Evolutionary conservation across 768 basidiomycete genomes (phyloP).

Genomic region (Mrakia hoshinonis): DNA sequence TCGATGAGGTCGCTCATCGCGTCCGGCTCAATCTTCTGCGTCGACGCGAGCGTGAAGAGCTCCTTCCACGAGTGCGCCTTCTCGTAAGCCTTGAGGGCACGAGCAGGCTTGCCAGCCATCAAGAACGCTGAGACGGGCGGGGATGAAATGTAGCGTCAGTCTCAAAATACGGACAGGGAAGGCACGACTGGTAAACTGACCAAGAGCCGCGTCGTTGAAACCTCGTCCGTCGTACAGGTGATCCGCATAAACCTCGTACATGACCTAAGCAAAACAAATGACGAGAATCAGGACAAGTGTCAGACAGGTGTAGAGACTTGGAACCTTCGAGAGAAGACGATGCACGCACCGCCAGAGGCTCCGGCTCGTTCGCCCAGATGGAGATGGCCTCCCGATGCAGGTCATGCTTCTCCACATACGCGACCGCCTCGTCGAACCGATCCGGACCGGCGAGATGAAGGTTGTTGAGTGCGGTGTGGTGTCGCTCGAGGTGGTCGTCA

Average conservation of each 20-base stretch:
- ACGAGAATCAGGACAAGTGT: background rate
- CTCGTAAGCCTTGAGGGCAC: slow-evolving; percentile 82
- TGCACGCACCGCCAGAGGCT: slow-evolving; percentile 51
- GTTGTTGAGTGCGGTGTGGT: slow-evolving; percentile 64
- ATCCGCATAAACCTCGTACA: slow-evolving; percentile 33
- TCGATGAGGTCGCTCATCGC: slow-evolving; percentile 60
- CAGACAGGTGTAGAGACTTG: background rate
- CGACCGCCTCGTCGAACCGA: slow-evolving; percentile 68
- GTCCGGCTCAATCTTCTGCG: slow-evolving; percentile 48
- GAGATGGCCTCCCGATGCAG: slow-evolving; percentile 64
- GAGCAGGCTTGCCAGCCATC: slow-evolving; percentile 54
- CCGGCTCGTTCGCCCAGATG: slow-evolving; percentile 59
- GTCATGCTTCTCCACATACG: slow-evolving; percentile 67
- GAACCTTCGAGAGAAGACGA: background rate
- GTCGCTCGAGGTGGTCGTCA: slow-evolving; percentile 77
- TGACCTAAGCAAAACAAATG: slow-evolving; percentile 16
- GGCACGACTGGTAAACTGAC: slow-evolving; percentile 44
- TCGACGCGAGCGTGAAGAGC: slow-evolving; percentile 67
- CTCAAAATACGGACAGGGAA: background rate
- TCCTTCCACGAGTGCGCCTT: slow-evolving; percentile 84
- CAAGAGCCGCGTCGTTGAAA: slow-evolving; percentile 70
- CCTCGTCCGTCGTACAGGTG: slow-evolving; percentile 69
- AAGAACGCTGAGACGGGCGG: slow-evolving; percentile 52
- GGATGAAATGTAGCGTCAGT: slow-evolving; percentile 25
- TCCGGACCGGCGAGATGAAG: slow-evolving; percentile 62